A percentile compares a stretch with the other conserved stretches of the same genome.
These are phyloP conservation scores for Rutstroemia sydowiana DNA, from an alignment of 2,329 filamentous ascomycete genomes.

Conservation along the genomic window DNA sequence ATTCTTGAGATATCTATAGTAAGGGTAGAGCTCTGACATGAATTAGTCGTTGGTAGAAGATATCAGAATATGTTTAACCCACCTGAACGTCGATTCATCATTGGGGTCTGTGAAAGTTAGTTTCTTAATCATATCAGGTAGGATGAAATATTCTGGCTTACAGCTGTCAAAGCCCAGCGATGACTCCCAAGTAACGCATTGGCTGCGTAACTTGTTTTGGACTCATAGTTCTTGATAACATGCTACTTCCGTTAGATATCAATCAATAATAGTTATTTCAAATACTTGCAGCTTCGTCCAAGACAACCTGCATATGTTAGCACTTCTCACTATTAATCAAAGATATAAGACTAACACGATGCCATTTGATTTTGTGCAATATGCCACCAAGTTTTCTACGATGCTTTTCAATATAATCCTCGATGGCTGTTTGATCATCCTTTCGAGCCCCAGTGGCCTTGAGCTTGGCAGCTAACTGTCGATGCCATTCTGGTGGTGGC, in stretches of 20 bases:
- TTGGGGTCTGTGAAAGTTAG: slow-evolving; percentile 1
- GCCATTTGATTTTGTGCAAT: not conserved
- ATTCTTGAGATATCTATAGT: slow-evolving; percentile 1
- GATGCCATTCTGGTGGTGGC: not conserved
- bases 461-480: not conserved
- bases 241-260: not conserved
- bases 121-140: not conserved
- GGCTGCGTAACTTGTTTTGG: not conserved
- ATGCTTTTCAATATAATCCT: not conserved
- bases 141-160: not conserved
- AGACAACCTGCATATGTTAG: not conserved
- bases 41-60: not conserved
- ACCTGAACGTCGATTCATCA: slow-evolving; percentile 2
- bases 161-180: not conserved
- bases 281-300: not conserved
- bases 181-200: not conserved
- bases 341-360: not conserved
- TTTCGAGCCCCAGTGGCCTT: no score
- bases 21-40: not conserved
- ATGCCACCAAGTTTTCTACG: not conserved
- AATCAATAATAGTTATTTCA: no score
- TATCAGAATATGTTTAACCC: not conserved
- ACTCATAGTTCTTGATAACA: not conserved
- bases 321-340: not conserved
- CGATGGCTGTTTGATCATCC: not conserved